Evolutionary conservation across 352 stramenopile genomes (phyloP), one percentile per base, ranked within the genome.

Genomic region (Globisporangium cystogenes): DNA sequence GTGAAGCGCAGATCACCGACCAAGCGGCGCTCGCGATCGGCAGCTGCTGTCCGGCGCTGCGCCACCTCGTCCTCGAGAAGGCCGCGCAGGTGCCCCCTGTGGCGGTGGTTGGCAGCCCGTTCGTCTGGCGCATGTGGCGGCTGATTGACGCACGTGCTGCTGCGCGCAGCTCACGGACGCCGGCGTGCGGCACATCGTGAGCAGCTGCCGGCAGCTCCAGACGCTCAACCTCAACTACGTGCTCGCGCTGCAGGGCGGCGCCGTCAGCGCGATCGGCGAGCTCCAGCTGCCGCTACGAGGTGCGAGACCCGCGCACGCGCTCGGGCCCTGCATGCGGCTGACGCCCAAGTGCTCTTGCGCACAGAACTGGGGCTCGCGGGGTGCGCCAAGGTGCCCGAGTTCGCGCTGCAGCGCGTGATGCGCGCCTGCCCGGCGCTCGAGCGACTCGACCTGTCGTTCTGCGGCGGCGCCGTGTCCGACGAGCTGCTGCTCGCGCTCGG

Each of bases 381-480:
- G 2, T 97, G 90, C 55, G 71, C 68, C 21, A 68, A 84, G 54
- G 68, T 95, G 14, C 81, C 65, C 7, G 74, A 86, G 2, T 96
- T 79, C 65, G 82, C 86, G 5, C 70, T 97, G 20, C 62, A 87
- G 54, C 90, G 83, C 10, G 72, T 96, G 42, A 85, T 96, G 23
- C 65, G 83, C 16, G 74, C 69, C 7, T 96, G 87, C 26, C 69
- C 64, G 14, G 65, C 56, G 26, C 66, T 97, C 7, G 72, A 86
- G 57, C 51, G 42, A 7, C 65, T 97, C 8, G 83, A 95, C 39
- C 54, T 95, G 26, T 96, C 85, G 1, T 90, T 80, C 50, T 97
- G 86, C 53, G 55, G 86, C 53, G 55, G 62, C 0, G 65, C 52
- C 23, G 74, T 95, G 7, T 95, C 83, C 0, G 93, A 98, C 60